phyloP scores from a whole-genome alignment of 805 yeast genomes.

The Lachancea thermotolerans region DNA sequence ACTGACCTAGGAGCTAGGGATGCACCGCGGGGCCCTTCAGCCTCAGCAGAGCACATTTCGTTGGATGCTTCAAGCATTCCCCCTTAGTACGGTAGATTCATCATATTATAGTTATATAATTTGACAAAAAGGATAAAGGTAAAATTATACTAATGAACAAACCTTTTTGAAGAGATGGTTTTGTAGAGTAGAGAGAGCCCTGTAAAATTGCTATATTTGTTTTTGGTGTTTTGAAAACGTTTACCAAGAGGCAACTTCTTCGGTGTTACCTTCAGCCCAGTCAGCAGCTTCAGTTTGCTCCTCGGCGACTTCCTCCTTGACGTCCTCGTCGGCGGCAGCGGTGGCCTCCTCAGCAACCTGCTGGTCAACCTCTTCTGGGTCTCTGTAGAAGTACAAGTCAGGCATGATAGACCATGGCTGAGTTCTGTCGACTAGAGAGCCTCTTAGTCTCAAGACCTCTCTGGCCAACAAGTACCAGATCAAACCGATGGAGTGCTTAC shows the following conservation, averaged over 20 bases:
- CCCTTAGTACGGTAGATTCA: conserved; percentile 2
- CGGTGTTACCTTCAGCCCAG: conserved; percentile 47
- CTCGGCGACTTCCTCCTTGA: conserved; percentile 61
- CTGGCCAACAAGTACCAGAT: conserved; percentile 99
- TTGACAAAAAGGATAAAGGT: conserved; percentile 9
- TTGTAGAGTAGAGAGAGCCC: conserved; percentile 3
- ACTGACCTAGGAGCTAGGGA: no score
- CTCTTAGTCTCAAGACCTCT: conserved; percentile 98
- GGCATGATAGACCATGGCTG: conserved; percentile 99
- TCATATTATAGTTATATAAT: conserved; percentile 8
- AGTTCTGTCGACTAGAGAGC: conserved; percentile 91
- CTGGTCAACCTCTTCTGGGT: conserved; percentile 97
- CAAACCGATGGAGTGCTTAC: conserved; percentile 99
- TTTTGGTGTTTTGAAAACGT: not conserved
- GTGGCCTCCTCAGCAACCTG: conserved; percentile 60
- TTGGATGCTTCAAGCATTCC: no score
- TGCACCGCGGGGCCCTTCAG: no score
- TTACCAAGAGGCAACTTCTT: conserved; percentile 17
- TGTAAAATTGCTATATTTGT: conserved; percentile 2
- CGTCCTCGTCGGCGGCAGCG: conserved; percentile 61
- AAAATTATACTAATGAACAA: conserved; percentile 11
- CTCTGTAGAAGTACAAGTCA: conserved; percentile 99
- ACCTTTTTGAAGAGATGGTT: conserved; percentile 7
- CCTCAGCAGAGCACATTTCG: no score
- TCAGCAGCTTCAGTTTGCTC: conserved; percentile 58